Evolutionary conservation across 805 yeast genomes (phyloP).

Genomic region (Suhomyces pyralidae): DNA sequence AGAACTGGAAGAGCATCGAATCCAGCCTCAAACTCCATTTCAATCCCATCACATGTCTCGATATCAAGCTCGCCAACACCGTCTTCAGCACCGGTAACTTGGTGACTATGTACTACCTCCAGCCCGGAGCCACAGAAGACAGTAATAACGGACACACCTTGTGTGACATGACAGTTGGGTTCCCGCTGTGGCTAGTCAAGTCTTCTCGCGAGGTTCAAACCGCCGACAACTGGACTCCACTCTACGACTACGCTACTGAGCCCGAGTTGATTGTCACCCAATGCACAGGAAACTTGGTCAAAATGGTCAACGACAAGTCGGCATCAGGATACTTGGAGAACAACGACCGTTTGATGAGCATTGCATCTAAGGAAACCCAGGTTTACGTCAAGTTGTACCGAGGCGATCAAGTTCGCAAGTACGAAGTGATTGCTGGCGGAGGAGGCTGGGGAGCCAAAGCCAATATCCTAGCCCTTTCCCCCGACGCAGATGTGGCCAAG

Average conservation of each 20-base stretch:
- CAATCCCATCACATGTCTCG: slow-evolving; percentile 9
- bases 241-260: slow-evolving; percentile 18
- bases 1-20: slow-evolving; percentile 37
- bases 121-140: slow-evolving; percentile 10
- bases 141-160: slow-evolving; percentile 28
- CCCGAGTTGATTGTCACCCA: slow-evolving; percentile 43
- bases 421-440: slow-evolving; percentile 68
- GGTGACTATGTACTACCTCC: slow-evolving; percentile 36
- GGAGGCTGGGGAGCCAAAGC: slow-evolving; percentile 75
- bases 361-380: slow-evolving; percentile 43
- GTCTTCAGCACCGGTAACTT: slow-evolving; percentile 33
- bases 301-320: slow-evolving; percentile 50
- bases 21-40: slow-evolving; percentile 20
- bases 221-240: slow-evolving; percentile 34
- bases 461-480: slow-evolving; percentile 61
- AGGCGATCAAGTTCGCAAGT: slow-evolving; percentile 16
- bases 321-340: slow-evolving; percentile 57
- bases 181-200: slow-evolving; percentile 16
- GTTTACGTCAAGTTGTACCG: slow-evolving; percentile 35
- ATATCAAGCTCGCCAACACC: slow-evolving; percentile 37
- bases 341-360: slow-evolving; percentile 36
- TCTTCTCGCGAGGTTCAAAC: not conserved
- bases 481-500: slow-evolving; percentile 44
- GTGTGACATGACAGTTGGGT: slow-evolving; percentile 21
- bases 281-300: slow-evolving; percentile 56